Conservation (phyloP, 441 rosid species). For the Kokia cookei region DNA sequence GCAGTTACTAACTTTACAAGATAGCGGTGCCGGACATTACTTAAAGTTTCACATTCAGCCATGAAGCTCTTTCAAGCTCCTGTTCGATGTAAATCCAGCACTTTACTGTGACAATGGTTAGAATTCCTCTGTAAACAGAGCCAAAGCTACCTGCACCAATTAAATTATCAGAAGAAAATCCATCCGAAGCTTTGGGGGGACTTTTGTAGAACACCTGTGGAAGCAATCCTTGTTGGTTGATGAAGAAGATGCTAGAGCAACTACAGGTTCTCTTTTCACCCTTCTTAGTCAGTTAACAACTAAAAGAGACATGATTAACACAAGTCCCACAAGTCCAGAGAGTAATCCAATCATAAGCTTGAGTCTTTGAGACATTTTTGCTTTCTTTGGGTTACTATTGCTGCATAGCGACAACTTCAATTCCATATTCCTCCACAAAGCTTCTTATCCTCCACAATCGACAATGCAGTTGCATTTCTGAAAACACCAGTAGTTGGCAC, state of each 20-base stretch:
- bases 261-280: neutral
- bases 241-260: neutral
- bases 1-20: slow-evolving; percentile 5
- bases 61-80: slow-evolving; percentile 4
- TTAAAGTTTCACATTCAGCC: slow-evolving; percentile 1
- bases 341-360: neutral
- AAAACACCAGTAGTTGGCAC: slow-evolving; percentile 22
- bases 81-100: neutral
- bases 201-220: slow-evolving; percentile 9
- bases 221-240: neutral
- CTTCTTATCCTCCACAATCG: slow-evolving; percentile 8
- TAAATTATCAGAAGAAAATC: slow-evolving; percentile 16
- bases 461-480: slow-evolving; percentile 15
- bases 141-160: slow-evolving; percentile 23
- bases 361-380: neutral
- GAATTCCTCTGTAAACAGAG: slow-evolving; percentile 22
- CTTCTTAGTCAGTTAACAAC: neutral
- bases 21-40: neutral
- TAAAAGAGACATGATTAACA: neutral
- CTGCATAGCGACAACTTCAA: slow-evolving; percentile 16
- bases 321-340: neutral
- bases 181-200: slow-evolving; percentile 15
- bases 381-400: neutral
- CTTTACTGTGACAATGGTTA: slow-evolving; percentile 6
- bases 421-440: slow-evolving; percentile 25